Conservation (phyloP, 257 asterid species). For the Schizonepeta tenuifolia region DNA sequence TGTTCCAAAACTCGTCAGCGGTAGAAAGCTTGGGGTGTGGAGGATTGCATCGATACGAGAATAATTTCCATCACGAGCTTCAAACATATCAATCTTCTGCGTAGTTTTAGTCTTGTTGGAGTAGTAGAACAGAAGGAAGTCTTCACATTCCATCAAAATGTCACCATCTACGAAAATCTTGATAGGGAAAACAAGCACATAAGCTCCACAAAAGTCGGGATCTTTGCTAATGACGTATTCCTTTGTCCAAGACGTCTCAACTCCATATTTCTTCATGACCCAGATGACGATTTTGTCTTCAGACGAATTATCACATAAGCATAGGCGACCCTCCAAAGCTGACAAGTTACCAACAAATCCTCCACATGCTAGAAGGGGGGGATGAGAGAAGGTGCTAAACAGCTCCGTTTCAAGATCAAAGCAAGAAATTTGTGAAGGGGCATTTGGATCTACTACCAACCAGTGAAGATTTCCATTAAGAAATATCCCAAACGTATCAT, state of each 20-base stretch:
- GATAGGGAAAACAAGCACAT: constrained; percentile 28
- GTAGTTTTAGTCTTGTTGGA: constrained; percentile 26
- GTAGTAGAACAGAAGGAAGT: constrained; percentile 36
- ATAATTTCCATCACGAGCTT: neutral
- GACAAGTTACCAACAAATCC: constrained; percentile 11
- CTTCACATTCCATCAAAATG: constrained; percentile 43
- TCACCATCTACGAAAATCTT: constrained; percentile 46
- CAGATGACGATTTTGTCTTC: constrained; percentile 40
- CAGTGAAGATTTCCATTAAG: constrained; percentile 50
- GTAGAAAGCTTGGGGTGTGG: constrained; percentile 7
- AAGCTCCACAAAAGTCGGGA: constrained; percentile 11
- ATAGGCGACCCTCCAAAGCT: constrained; percentile 28
- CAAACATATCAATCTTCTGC: constrained; percentile 6
- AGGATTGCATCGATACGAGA: constrained; percentile 3
- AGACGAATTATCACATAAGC: constrained; percentile 38
- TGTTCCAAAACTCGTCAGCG: neutral
- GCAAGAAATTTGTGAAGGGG: constrained; percentile 29
- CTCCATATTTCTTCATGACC: constrained; percentile 54
- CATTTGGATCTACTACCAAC: constrained; percentile 39
- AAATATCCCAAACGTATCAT: constrained; percentile 27
- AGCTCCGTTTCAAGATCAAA: constrained; percentile 41
- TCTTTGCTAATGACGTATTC: constrained; percentile 34
- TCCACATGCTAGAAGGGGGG: constrained; percentile 5
- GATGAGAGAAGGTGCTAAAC: constrained; percentile 27
- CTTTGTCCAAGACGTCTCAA: constrained; percentile 40